Percentiles rank a stretch among this genome's conserved stretches.
phyloP scores from a whole-genome alignment of 2,329 filamentous ascomycete species.

The Cyphellophora europaea region DNA sequence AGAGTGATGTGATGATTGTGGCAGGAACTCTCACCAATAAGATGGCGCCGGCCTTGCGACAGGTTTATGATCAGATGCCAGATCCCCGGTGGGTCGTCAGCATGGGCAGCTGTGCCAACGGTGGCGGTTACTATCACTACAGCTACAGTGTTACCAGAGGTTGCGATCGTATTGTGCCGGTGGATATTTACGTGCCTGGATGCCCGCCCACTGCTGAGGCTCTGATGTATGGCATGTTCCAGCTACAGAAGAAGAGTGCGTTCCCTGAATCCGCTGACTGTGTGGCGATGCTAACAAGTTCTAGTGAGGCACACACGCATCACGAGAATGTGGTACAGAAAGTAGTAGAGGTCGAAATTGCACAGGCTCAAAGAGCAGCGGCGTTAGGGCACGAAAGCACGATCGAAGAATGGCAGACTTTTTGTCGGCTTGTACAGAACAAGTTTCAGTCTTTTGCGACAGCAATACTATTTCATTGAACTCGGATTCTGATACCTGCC shows the following conservation, averaged over 20 bases:
- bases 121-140: constrained; percentile 81
- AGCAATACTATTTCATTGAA: too few relatives aligned
- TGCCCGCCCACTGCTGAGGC: constrained; percentile 50
- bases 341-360: too few relatives aligned
- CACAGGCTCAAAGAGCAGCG: too few relatives aligned
- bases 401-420: too few relatives aligned
- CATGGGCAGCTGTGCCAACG: constrained; percentile 79
- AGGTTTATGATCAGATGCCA: constrained; percentile 94
- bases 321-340: constrained; percentile 47
- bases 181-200: constrained; percentile 71
- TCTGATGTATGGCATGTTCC: constrained; percentile 56
- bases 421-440: too few relatives aligned
- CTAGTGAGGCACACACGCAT: constrained; percentile 37
- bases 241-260: constrained; percentile 61
- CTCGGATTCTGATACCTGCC: too few relatives aligned
- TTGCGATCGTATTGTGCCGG: constrained; percentile 67
- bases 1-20: constrained; percentile 90
- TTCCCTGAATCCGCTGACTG: not conserved
- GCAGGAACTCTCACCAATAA: constrained; percentile 91
- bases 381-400: too few relatives aligned
- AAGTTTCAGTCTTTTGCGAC: too few relatives aligned
- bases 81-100: constrained; percentile 80
- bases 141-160: constrained; percentile 69
- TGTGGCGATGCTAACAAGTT: not conserved
- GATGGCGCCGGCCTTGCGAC: constrained; percentile 83